Conservation (phyloP, 2,329 filamentous ascomycete species). For the Microsporum ferrugineum region DNA sequence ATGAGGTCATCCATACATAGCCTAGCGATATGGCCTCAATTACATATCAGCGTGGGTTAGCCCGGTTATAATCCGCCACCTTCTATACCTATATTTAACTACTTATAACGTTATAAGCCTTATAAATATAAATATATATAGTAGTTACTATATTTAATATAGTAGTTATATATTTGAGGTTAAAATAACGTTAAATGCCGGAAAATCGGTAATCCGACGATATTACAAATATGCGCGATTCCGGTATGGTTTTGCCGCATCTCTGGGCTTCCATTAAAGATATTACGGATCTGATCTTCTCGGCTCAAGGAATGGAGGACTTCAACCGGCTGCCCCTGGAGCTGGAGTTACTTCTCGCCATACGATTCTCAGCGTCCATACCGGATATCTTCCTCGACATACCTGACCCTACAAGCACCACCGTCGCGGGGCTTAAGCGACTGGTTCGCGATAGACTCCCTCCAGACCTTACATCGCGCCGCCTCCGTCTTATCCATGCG, state of each 20-base stretch:
- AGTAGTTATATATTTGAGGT: too few relatives aligned
- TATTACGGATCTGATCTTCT: background rate
- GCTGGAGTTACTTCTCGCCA: conserved; percentile 55
- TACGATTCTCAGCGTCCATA: conserved; percentile 79
- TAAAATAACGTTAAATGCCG: too few relatives aligned
- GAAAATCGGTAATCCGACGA: too few relatives aligned
- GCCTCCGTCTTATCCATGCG: conserved; percentile 79
- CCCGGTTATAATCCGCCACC: too few relatives aligned
- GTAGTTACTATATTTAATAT: too few relatives aligned
- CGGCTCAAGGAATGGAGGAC: conserved; percentile 8
- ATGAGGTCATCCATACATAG: too few relatives aligned
- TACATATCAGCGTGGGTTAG: too few relatives aligned
- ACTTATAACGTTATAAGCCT: too few relatives aligned
- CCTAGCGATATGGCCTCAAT: too few relatives aligned
- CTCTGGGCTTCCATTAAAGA: background rate
- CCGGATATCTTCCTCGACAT: conserved; percentile 76
- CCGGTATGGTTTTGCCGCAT: background rate
- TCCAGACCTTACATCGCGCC: conserved; percentile 49
- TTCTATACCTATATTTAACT: too few relatives aligned
- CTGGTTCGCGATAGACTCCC: conserved; percentile 64
- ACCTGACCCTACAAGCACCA: conserved; percentile 53
- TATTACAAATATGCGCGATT: too few relatives aligned
- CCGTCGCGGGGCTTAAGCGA: conserved; percentile 68
- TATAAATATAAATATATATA: too few relatives aligned
- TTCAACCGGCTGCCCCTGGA: conserved; percentile 17